Base-by-base conservation (phyloP, 306 rosid genomes). In the Echinosophora koreensis region DNA sequence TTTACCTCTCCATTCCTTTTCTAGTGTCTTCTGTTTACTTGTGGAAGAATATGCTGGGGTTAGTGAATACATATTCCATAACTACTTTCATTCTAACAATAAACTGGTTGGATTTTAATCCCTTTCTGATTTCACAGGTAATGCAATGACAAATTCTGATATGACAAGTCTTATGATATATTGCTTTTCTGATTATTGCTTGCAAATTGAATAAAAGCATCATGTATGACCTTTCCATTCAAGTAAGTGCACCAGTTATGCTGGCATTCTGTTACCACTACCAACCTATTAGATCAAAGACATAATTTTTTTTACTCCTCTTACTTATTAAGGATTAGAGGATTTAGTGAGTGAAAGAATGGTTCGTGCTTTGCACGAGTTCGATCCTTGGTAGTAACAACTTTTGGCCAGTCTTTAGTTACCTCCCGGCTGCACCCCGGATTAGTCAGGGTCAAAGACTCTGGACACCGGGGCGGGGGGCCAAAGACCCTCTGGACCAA, bases 41-140 rank as follows among this genome's bases (percentile, higher is more conserved):
- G 30, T 18, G n/a, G 44, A 72, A 72, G 83, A 71, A 80, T 72
- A 80, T 72, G 79, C 83, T 63, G 44, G 42, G 54, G 44, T 32
- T 15, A 65, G 83, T 41, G 12, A 61, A 79, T 79, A 28, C 73
- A 35, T 64, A 27, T 52, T 63, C 78, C 27, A 50, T 8, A 61
- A 50, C 35, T 61, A 61, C 38, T 67, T 69, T 7, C 51, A 4
- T 50, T 63, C 54, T 5, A 10, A 22, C 71, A 15, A 32, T 13
- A 27, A n/a, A 32, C 38, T 35, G 37, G 12, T 8, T 55, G 34
- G 18, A 55, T 38, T 37, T 38, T 58, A 18, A 51, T 6, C 64
- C 65, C 37, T 12, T 35, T 54, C 37, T 37, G 76, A 71, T 51
- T 41, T 67, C 74, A 52, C 11, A 28, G 5, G 6, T 34, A 62